Percentiles rank a stretch among this genome's conserved stretches.
phyloP scores from a whole-genome alignment of 805 yeast species.

The Myxozyma melibiosi region DNA sequence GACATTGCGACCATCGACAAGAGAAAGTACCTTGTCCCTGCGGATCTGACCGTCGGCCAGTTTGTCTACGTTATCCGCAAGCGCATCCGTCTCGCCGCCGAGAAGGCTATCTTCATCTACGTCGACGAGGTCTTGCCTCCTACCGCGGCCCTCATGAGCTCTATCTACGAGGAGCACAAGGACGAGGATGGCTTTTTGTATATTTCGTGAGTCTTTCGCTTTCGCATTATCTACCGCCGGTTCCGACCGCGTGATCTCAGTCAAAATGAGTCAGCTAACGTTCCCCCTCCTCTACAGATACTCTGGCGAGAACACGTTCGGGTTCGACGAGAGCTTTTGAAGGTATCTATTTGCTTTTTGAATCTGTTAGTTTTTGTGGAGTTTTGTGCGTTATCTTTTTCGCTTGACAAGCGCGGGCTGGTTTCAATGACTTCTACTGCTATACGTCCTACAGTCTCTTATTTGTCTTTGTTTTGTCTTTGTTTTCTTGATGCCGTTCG shows the following conservation, averaged over 20 bases:
- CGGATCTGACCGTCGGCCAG: constrained; percentile 95
- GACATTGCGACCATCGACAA: constrained; percentile 96
- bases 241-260: not conserved
- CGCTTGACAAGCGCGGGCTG: not conserved
- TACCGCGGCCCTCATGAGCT: constrained; percentile 94
- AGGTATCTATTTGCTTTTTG: constrained; percentile 2
- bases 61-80: constrained; percentile 97
- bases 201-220: constrained; percentile 61
- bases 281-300: too few relatives aligned
- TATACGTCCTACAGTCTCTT: not conserved
- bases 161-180: constrained; percentile 93
- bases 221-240: not conserved
- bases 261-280: too few relatives aligned
- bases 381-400: not conserved
- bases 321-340: constrained; percentile 42
- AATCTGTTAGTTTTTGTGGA: not conserved
- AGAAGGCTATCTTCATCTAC: constrained; percentile 96
- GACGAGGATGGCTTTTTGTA: constrained; percentile 97
- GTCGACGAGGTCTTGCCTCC: constrained; percentile 97
- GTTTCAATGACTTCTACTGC: not conserved
- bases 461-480: not conserved
- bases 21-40: constrained; percentile 94
- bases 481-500: not conserved
- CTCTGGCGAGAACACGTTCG: constrained; percentile 97
- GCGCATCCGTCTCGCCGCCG: constrained; percentile 92